Evolutionary conservation across 805 yeast genomes (phyloP), one percentile per base, ranked within the genome.

Genomic region (Candida ipomoeae): DNA sequence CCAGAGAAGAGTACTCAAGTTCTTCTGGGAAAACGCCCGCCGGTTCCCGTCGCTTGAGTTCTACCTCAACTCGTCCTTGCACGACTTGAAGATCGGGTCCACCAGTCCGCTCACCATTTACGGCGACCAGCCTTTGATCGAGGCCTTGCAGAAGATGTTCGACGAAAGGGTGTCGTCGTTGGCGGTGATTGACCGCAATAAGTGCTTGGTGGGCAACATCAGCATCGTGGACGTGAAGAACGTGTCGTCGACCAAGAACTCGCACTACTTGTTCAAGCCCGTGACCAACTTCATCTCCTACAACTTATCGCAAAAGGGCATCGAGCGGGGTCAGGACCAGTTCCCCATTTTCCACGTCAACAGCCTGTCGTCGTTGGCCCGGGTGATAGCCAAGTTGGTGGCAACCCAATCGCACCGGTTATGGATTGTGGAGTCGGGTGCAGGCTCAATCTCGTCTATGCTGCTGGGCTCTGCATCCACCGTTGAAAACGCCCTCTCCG

Each of bases 311-410:
- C 84, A 85, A 49, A 84, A 96, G 63, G 99, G 99, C 18, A 77
- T 92, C 32, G 95, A 86, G 62, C 91, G 90, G 63, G 97, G 97
- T 47, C 90, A 91, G 68, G 99, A 92, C 71, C 89, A 95, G 39
- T 92, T 86, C 76, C 99, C 99, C 15, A 92, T 94, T 38, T 92
- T 92, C 78, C 96, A 92, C 66, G 97, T 92, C 23, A 85, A 88
- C 55, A 81, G 82, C 53, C 78, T 79, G 38, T 82, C 95, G 8
- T 84, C 94, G 0, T 75, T 94, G 46, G 96, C 89, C 33, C 80
- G 96, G 66, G 89, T 95, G 7, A 79, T 94, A 62, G 98, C 98
- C 33, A 92, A 94, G 66, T 74, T 92, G 58, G 98, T 92, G 13
- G 98, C 99, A 5, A 92, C 99, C 1, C 85, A 85, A 66, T 82